Percentiles rank a stretch among this genome's conserved stretches.
Conservation (phyloP, 495 filamentous ascomycete species). For the Talaromyces wortmannii region DNA sequence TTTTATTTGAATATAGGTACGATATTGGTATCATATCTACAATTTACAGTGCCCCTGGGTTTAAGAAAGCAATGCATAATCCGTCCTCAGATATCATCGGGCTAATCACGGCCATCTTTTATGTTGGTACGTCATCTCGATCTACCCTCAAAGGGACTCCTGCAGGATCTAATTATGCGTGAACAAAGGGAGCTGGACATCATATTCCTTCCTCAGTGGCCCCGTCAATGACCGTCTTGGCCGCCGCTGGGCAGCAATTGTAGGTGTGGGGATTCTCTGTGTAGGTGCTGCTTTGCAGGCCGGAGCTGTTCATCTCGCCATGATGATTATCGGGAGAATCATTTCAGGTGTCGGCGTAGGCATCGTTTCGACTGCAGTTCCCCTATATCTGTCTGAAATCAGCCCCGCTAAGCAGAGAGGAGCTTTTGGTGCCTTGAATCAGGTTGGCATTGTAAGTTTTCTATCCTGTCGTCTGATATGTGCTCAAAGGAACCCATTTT, state of each 20-base stretch:
- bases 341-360: conserved; percentile 43
- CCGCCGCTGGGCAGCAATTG: not conserved
- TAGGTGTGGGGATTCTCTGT: not conserved
- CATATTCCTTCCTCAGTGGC: not conserved
- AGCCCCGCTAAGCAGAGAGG: not conserved
- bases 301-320: conserved; percentile 40
- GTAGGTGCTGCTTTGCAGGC: conserved; percentile 41
- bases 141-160: not conserved
- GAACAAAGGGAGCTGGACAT: not conserved
- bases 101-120: not conserved
- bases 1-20: not conserved
- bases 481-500: not conserved
- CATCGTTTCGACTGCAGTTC: conserved; percentile 43
- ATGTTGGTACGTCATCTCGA: not conserved
- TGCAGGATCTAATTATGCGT: not conserved
- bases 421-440: not conserved
- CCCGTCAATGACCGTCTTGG: not conserved
- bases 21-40: not conserved
- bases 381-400: conserved; percentile 24
- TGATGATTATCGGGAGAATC: conserved; percentile 45
- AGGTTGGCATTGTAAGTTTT: not conserved
- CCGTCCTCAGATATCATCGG: not conserved
- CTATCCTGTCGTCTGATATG: not conserved
- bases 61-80: not conserved
- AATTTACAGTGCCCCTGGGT: not conserved